These are phyloP conservation scores for Ophiostoma sp. DNA, from an alignment of 2,329 filamentous ascomycete genomes.

Conservation along the genomic window DNA sequence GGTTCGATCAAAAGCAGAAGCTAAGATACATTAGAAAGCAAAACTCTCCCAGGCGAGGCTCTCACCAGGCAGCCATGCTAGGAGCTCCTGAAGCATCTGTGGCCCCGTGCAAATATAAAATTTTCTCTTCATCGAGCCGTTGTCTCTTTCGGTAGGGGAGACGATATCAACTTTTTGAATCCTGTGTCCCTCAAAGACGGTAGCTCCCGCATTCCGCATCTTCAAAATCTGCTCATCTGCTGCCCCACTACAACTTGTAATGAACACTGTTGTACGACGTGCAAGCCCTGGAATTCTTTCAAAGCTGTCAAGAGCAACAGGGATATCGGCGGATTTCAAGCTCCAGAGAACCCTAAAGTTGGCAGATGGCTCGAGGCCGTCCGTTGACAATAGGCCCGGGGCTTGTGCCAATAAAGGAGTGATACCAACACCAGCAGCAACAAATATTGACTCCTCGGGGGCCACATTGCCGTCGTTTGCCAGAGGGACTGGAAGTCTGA, in stretches of 20 bases:
- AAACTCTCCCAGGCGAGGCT: conserved; percentile 56
- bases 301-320: conserved; percentile 57
- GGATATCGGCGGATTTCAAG: conserved; percentile 55
- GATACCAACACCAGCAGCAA: conserved; percentile 77
- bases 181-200: conserved; percentile 35
- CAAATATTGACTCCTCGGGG: conserved; percentile 47
- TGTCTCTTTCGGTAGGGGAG: conserved; percentile 22
- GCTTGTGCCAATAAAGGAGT: conserved; percentile 72
- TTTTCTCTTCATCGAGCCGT: conserved; percentile 34
- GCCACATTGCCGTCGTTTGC: neutral
- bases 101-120: conserved; percentile 49
- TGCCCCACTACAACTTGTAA: conserved; percentile 43
- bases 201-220: conserved; percentile 29
- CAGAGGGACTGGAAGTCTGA: conserved; percentile 35
- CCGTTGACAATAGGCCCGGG: conserved; percentile 38
- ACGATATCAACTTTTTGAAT: conserved; percentile 40
- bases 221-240: neutral
- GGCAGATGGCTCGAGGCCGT: neutral
- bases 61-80: conserved; percentile 51
- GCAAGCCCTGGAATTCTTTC: conserved; percentile 47
- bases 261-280: conserved; percentile 52
- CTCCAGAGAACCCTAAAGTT: conserved; percentile 62
- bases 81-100: conserved; percentile 37
- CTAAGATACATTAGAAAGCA: conserved; percentile 28
- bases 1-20: too few species aligned